A percentile compares a stretch with the other conserved stretches of the same genome.
Evolutionary conservation across 2,329 filamentous ascomycete species (phyloP).

Genomic region (Penicillium sp.): DNA sequence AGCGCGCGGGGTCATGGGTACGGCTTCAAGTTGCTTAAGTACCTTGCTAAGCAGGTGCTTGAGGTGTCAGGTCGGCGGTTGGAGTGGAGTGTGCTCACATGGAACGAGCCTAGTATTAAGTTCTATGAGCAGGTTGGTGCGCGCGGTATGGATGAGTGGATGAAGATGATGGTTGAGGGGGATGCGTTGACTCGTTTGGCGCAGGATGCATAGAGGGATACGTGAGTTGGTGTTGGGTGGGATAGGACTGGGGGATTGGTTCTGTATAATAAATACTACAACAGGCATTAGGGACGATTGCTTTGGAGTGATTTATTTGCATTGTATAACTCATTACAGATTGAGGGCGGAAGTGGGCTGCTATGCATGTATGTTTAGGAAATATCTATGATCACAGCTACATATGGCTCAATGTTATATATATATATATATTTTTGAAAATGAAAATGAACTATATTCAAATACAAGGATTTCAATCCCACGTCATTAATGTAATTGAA

Average conservation of each 20-base stretch:
- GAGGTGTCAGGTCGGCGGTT: conserved; percentile 71
- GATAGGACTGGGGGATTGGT: neutral
- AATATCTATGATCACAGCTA: neutral
- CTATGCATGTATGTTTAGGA: neutral
- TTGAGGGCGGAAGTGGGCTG: neutral
- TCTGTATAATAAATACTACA: neutral
- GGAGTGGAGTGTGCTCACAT: conserved; percentile 89
- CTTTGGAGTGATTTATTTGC: neutral
- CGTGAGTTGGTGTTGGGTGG: neutral
- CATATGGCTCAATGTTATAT: neutral
- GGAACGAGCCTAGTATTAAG: conserved; percentile 86
- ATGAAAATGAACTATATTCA: neutral
- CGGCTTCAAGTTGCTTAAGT: conserved; percentile 71
- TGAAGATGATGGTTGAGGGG: conserved; percentile 53
- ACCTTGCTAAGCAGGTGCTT: conserved; percentile 75
- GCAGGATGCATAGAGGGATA: conserved; percentile 18
- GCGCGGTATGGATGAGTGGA: conserved; percentile 49
- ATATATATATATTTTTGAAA: neutral
- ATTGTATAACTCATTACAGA: neutral
- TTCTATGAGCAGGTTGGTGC: conserved; percentile 67
- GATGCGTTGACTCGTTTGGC: conserved; percentile 45
- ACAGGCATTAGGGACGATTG: neutral
- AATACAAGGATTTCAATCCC: neutral
- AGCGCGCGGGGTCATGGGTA: conserved; percentile 73
- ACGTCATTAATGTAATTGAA: neutral